A percentile compares a stretch with the other conserved stretches of the same genome.
phyloP scores from a whole-genome alignment of 2,329 filamentous ascomycete species.

The Fusarium lyarnte region DNA sequence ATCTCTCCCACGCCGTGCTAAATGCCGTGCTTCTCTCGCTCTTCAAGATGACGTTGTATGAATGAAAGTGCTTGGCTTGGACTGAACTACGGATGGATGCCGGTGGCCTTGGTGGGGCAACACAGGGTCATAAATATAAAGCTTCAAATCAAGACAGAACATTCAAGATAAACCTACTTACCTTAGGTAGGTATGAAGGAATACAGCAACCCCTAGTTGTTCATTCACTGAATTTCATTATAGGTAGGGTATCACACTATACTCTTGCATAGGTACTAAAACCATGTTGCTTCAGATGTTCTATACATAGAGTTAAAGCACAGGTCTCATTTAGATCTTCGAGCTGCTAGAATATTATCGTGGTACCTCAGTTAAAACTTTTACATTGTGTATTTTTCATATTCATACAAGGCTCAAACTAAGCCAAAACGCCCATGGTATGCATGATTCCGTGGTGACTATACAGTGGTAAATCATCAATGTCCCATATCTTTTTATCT shows the following conservation, averaged over 20 bases:
- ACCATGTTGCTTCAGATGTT: neutral
- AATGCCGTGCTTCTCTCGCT: slow-evolving; percentile 8
- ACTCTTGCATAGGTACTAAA: neutral
- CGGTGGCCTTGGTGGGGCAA: slow-evolving; percentile 33
- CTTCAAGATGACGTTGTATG: slow-evolving; percentile 39
- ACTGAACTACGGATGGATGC: slow-evolving; percentile 25
- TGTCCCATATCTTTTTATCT: slow-evolving; percentile 18
- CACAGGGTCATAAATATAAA: slow-evolving; percentile 23
- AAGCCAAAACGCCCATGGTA: slow-evolving; percentile 49
- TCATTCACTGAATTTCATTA: neutral
- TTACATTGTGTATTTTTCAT: slow-evolving; percentile 28
- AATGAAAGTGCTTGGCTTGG: slow-evolving; percentile 31
- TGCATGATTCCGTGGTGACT: slow-evolving; percentile 46
- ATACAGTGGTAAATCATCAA: slow-evolving; percentile 43
- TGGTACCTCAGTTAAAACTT: neutral
- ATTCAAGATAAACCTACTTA: neutral
- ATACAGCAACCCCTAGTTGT: neutral
- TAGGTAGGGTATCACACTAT: neutral
- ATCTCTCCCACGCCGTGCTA: slow-evolving; percentile 31
- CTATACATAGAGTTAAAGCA: neutral
- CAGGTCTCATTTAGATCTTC: neutral
- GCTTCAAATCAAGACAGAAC: slow-evolving; percentile 1
- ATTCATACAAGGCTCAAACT: slow-evolving; percentile 45
- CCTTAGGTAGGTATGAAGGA: neutral
- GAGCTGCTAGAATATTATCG: neutral